Base-by-base conservation (phyloP, 106 monocot species). In the Amphibolis antarctica region DNA sequence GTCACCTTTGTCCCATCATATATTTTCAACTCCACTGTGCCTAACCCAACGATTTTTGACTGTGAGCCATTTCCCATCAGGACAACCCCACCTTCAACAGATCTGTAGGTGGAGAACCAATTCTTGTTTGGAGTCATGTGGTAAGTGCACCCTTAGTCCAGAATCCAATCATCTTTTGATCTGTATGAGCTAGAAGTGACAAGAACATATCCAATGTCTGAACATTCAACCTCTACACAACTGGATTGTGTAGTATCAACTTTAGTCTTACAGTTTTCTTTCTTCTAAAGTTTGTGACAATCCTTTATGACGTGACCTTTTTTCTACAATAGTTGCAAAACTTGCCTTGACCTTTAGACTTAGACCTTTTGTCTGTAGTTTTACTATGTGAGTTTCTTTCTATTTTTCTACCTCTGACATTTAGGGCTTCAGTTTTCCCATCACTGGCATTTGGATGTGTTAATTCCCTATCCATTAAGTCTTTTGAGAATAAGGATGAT, bases 151-250 rank as follows among this genome's bases (percentile, higher is more conserved):
- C 46, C 29, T 44, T 28, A 47, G 28, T 59, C 69, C 1, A 59
- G 46, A 59, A 69, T 60, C 59, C 59, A 69, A 46, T 59, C 44
- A 55, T 43, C 44, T 57, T 36, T 9, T 10, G 54, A 68, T 55
- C 20, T 28, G 24, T 56, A 4, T 56, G 4, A 14, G 49, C 49
- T 19, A 7, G 2, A 36, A 17, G 49, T 15, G 17, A 7, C 49
- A 49, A 14, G 17, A 49, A 49, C 49, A 17, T 14, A 3, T 49
- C 13, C 18, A 19, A 49, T 15, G 17, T 3, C 49, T 36, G 36
- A 49, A 0, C 49, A 17, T 49, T 19, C 18, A 17, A 14, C n/a
- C n/a, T 49, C 18, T 49, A 14, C 49, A 17, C 49, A 7, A 19
- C 4, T 49, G 17, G 13, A 19, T 19, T 49, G 14, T 36, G 17